A percentile compares a stretch with the other conserved stretches of the same genome.
phyloP scores from a whole-genome alignment of 2,329 filamentous ascomycete genomes.

The Talaromyces albobiverticillius region DNA sequence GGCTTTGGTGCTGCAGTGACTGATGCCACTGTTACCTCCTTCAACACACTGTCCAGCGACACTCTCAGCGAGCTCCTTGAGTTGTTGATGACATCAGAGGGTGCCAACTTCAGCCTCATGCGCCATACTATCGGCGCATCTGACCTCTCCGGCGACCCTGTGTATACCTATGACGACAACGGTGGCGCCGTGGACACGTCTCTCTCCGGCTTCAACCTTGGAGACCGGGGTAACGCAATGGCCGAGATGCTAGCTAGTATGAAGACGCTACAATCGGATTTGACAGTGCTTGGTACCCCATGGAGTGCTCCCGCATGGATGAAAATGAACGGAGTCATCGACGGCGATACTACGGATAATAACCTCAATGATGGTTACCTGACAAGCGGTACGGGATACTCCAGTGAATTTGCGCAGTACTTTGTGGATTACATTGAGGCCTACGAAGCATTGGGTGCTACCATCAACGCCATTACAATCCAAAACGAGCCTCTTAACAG shows the following conservation, averaged over 20 bases:
- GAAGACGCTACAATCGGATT: constrained; percentile 6
- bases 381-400: background rate
- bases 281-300: constrained; percentile 7
- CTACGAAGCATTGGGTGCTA: constrained; percentile 6
- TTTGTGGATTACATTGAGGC: constrained; percentile 13
- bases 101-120: constrained; percentile 10
- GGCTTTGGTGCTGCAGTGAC: constrained; percentile 11
- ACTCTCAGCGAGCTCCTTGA: background rate
- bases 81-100: constrained; percentile 1
- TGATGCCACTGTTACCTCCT: constrained; percentile 10
- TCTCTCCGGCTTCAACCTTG: background rate
- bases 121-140: constrained; percentile 11
- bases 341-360: background rate
- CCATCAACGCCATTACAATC: constrained; percentile 9
- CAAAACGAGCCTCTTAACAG: constrained; percentile 11
- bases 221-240: constrained; percentile 9
- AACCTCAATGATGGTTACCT: constrained; percentile 6
- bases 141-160: constrained; percentile 8
- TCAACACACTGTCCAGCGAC: constrained; percentile 1
- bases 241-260: constrained; percentile 7
- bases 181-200: background rate
- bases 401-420: constrained; percentile 10
- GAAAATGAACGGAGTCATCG: constrained; percentile 1
- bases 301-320: constrained; percentile 12
- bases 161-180: constrained; percentile 11